phyloP scores from a whole-genome alignment of 2,329 filamentous ascomycete species.

The Calycina marina region DNA sequence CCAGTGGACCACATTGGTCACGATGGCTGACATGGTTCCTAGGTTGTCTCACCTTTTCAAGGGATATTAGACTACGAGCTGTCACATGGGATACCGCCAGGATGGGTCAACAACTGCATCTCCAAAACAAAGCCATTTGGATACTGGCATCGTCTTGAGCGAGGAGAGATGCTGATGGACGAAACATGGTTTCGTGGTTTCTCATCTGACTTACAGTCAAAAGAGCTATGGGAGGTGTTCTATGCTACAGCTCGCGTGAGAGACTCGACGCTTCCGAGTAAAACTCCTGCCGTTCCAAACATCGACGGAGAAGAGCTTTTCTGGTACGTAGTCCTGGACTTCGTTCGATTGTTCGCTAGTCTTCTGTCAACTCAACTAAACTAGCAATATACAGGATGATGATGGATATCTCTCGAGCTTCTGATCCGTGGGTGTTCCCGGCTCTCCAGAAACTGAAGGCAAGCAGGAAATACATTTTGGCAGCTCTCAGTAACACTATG shows the following conservation, averaged over 20 bases:
- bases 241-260: slow-evolving; percentile 27
- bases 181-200: slow-evolving; percentile 63
- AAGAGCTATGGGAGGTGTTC: slow-evolving; percentile 55
- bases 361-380: too few relatives aligned
- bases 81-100: slow-evolving; percentile 59
- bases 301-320: slow-evolving; percentile 72
- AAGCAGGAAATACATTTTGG: slow-evolving; percentile 54
- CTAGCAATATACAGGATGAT: slow-evolving; percentile 70
- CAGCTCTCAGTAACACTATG: slow-evolving; percentile 79
- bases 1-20: too few relatives aligned
- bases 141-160: slow-evolving; percentile 79
- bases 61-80: slow-evolving; percentile 85
- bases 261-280: slow-evolving; percentile 26
- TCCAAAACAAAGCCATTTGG: slow-evolving; percentile 64
- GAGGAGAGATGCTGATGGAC: slow-evolving; percentile 66
- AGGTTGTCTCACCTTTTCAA: slow-evolving; percentile 82
- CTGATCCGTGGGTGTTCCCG: slow-evolving; percentile 81
- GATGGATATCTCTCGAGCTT: slow-evolving; percentile 58
- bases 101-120: slow-evolving; percentile 87
- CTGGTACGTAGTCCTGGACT: slow-evolving; percentile 33
- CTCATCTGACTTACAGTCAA: slow-evolving; percentile 54
- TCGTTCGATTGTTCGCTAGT: too few relatives aligned
- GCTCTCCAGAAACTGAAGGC: slow-evolving; percentile 56
- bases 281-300: slow-evolving; percentile 47
- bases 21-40: too few relatives aligned